Percentiles rank a stretch among this genome's conserved stretches.
Conservation (phyloP, 441 rosid genomes). For the Pelargonium myrrhifolium region DNA sequence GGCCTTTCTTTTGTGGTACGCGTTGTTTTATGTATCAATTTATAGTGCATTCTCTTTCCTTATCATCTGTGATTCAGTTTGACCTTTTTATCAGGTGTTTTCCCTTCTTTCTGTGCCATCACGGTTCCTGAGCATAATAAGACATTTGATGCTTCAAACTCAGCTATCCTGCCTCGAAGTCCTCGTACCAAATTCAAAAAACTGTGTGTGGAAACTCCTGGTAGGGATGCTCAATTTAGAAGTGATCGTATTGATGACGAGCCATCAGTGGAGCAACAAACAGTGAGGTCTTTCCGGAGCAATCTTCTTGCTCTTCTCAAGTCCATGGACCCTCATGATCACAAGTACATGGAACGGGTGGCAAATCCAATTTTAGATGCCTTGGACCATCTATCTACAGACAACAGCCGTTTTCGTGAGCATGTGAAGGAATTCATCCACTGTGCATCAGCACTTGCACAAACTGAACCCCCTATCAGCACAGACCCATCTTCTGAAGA, state of each 20-base stretch:
- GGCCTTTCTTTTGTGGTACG: not conserved
- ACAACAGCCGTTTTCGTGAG: not conserved
- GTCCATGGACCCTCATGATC: slow-evolving; percentile 5
- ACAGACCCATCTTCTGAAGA: not conserved
- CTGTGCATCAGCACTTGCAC: slow-evolving; percentile 13
- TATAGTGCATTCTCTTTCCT: not conserved
- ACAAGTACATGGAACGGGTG: slow-evolving; percentile 10
- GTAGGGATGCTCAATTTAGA: not conserved
- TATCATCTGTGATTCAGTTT: not conserved
- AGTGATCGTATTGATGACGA: not conserved
- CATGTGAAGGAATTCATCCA: slow-evolving; percentile 7
- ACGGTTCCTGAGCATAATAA: not conserved
- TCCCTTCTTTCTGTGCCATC: not conserved
- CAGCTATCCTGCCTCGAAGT: not conserved
- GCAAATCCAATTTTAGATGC: slow-evolving; percentile 8
- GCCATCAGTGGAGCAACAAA: not conserved
- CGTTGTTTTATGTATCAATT: not conserved
- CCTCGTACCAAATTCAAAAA: not conserved
- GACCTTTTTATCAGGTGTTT: not conserved
- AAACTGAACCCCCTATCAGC: not conserved
- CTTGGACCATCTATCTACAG: slow-evolving; percentile 10
- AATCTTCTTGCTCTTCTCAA: slow-evolving; percentile 7
- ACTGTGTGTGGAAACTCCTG: not conserved
- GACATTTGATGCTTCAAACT: not conserved
- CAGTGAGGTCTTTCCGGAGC: slow-evolving; percentile 4